These are phyloP conservation scores for Silene vulgaris DNA, from an alignment of 179 eudicot genomes.

Conservation along the genomic window DNA sequence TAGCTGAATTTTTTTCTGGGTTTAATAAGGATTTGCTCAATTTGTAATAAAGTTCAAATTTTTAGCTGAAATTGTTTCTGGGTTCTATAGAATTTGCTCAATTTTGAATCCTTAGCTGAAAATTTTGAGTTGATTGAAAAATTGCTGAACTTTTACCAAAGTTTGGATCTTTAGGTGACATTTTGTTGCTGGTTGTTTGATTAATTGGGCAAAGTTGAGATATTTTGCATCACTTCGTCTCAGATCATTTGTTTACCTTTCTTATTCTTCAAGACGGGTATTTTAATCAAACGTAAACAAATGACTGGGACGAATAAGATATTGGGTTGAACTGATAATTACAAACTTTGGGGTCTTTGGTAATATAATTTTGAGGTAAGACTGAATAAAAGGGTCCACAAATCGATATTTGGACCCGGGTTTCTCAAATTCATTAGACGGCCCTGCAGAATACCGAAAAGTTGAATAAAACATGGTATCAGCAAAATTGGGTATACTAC, in stretches of 20 bases:
- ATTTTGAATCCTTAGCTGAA: constrained; percentile 9
- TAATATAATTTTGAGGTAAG: too few relatives aligned
- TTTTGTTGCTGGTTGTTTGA: not conserved
- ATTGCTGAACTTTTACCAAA: constrained; percentile 10
- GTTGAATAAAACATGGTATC: constrained; percentile 51
- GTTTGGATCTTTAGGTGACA: constrained; percentile 9
- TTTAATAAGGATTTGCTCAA: not conserved
- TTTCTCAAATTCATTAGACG: not conserved
- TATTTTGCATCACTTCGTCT: too few relatives aligned
- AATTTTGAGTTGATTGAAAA: constrained; percentile 9
- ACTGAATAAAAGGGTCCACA: not conserved
- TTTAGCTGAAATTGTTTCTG: not conserved
- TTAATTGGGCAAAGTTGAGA: not conserved
- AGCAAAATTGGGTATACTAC: constrained; percentile 72
- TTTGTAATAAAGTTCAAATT: not conserved
- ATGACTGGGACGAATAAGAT: too few relatives aligned
- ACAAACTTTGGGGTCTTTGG: too few relatives aligned
- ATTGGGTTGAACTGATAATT: too few relatives aligned
- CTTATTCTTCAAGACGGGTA: too few relatives aligned
- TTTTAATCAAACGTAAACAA: too few relatives aligned
- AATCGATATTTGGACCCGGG: too few relatives aligned
- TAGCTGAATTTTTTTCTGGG: not conserved
- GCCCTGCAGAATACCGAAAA: not conserved
- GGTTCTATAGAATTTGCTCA: constrained; percentile 11
- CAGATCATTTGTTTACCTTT: too few relatives aligned